Evolutionary conservation across 768 basidiomycete genomes (phyloP).

Genomic region (Xerocomellus dryophilus): DNA sequence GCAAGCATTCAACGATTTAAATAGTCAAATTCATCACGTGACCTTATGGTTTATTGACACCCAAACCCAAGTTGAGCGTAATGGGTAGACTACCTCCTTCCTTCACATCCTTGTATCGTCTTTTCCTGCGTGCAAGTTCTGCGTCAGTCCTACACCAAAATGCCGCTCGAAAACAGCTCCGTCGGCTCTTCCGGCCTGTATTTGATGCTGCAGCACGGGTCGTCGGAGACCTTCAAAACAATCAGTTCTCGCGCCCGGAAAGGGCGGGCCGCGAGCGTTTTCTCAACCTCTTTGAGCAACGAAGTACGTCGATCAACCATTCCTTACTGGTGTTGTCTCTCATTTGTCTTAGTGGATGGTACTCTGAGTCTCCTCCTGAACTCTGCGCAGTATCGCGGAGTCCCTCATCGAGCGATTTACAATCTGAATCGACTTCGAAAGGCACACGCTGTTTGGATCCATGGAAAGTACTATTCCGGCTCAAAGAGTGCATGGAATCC

Average conservation of each 20-base stretch:
- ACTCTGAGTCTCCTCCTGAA: slow-evolving; percentile 60
- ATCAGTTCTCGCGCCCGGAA: slow-evolving; percentile 24
- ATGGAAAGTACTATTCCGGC: slow-evolving; percentile 18
- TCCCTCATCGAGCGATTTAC: slow-evolving; percentile 55
- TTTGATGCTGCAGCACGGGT: slow-evolving; percentile 51
- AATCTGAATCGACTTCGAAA: slow-evolving; percentile 44
- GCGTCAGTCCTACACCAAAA: slow-evolving; percentile 57
- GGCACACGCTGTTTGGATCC: slow-evolving; percentile 26
- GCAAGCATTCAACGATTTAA: not conserved
- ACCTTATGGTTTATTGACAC: not conserved
- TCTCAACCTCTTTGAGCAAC: slow-evolving; percentile 52
- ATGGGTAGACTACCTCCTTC: slow-evolving; percentile 29
- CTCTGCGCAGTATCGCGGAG: slow-evolving; percentile 60
- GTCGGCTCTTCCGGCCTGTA: slow-evolving; percentile 49
- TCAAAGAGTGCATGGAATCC: slow-evolving; percentile 39
- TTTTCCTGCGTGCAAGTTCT: slow-evolving; percentile 54
- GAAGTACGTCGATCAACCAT: slow-evolving; percentile 40
- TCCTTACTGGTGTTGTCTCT: slow-evolving; percentile 7
- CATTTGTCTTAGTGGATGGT: slow-evolving; percentile 54
- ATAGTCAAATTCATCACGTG: slow-evolving; percentile 11
- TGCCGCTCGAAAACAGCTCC: slow-evolving; percentile 42
- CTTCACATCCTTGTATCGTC: slow-evolving; percentile 58
- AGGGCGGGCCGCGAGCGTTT: slow-evolving; percentile 37
- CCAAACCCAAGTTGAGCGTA: too few species aligned
- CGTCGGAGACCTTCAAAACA: slow-evolving; percentile 39